Evolutionary conservation across 495 filamentous ascomycete species (phyloP), one percentile per base, ranked within the genome.

Genomic region (Rhypophila decipiens): DNA sequence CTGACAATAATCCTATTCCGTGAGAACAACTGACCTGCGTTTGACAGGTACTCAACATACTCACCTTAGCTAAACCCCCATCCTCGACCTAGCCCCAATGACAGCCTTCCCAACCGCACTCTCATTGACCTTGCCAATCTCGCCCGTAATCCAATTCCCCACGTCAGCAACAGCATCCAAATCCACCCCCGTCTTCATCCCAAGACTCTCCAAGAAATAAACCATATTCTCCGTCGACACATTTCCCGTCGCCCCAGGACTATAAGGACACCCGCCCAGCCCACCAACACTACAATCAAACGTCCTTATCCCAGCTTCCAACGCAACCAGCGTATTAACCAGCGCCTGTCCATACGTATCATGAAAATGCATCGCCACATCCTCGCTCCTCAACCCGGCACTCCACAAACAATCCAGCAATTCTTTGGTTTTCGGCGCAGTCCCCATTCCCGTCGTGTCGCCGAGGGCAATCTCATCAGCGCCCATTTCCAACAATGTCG

Each of bases 371-470:
- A 95, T 80, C 2, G 91, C 90, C 2, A 98, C 55, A 56, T 94
- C 89, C 54, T 86, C 83, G 29, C 76, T 84, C 36, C 82, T 73
- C 39, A 97, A 82, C 0, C 90, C 88, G 3, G 88, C 87, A 4
- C 82, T 80, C 19, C 74, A 72, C 58, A 96, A 72, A 17, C 87
- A 80, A 44, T 74, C 70, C 47, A 94, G 66, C 34, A 94, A 73
- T 57, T 82, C 77, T 56, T 77, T 72, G 0, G 87, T 93, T 19
- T 84, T 74, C 1, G 89, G 87, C 18, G 84, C 88, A 0, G 93
- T 97, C 5, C 94, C 93, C 87, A 96, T 95, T 7, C 93, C 93
- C 1, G 93, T 97, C 1, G 93, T 98, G 57, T 98, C 93, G 0
- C 88, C 93, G 4, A 98, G 79, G 7, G 86, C 86, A 34, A 98